Evolutionary conservation across 129 eudicot genomes (phyloP), one percentile per base, ranked within the genome.

Genomic region (Sambucus nigra): DNA sequence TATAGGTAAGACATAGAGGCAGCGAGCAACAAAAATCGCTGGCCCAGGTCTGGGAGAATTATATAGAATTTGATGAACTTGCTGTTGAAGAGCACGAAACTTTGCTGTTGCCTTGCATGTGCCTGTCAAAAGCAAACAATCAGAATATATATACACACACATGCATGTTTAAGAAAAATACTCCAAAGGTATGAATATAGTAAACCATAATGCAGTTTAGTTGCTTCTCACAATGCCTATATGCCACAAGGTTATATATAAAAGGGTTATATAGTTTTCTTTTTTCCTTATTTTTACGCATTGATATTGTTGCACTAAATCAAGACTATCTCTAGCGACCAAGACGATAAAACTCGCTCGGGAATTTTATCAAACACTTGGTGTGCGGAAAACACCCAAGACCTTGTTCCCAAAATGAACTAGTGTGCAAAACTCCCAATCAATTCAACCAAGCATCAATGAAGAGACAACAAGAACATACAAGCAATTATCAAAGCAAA

Each of bases 21-120:
- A 92, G 49, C 41, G 80, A 59, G 79, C 86, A 40, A 79, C 75
- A 69, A 82, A 85, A 40, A 63, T 69, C 25, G 88, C 88, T 12
- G 89, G 86, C 19, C 94, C 94, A 22, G 83, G 80, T 64, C 46
- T 76, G 25, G 95, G 82, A 51, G 53, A 47, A 59, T 85, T 81
- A 63, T 69, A 47, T 12, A 91, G 65, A 46, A 69, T 87, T 55
- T 40, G 74, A 69, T 61, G 48, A 55, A 82, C 89, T 59, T 71
- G 88, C 23, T 82, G 84, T 64, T 85, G 95, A 53, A 91, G 87
- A 63, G 80, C 80, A 38, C 79, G 80, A 63, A 91, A 91, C 69
- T 91, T 91, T 19, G 55, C 66, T 2, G 87, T 66, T 46, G 95
- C 94, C 77, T 85, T 85, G 42, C 81, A 75, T 59, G 87, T 82